phyloP scores from a whole-genome alignment of 441 rosid species.

The Erysimum cheiri region DNA sequence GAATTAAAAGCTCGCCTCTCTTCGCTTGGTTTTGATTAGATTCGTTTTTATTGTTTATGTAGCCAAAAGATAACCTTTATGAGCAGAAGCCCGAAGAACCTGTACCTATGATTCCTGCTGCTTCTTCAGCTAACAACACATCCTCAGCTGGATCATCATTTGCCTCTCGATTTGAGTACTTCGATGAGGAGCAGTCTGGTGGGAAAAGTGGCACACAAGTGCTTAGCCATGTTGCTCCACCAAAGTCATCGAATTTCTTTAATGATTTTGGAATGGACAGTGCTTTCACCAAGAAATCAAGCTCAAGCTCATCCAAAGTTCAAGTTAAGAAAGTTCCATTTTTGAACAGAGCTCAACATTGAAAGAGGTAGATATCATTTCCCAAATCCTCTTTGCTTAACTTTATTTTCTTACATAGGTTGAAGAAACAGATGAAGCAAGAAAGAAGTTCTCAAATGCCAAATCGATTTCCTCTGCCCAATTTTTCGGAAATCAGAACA shows the following conservation, averaged over 20 bases:
- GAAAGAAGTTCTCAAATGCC: constrained; percentile 92
- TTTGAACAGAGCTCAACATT: not conserved
- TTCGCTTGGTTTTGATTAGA: not conserved
- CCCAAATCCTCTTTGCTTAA: not conserved
- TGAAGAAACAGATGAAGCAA: constrained; percentile 91
- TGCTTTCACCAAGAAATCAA: constrained; percentile 70
- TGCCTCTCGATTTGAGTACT: constrained; percentile 88
- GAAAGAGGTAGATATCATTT: not conserved
- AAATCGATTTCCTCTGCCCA: constrained; percentile 94
- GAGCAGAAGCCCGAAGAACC: constrained; percentile 98
- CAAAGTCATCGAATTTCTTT: constrained; percentile 83
- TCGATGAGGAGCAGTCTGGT: constrained; percentile 63
- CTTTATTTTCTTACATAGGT: constrained; percentile 51
- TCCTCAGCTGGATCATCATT: constrained; percentile 58
- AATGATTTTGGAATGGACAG: constrained; percentile 91
- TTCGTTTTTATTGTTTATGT: constrained; percentile 34
- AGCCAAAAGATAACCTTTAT: constrained; percentile 85
- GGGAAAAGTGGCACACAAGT: constrained; percentile 67
- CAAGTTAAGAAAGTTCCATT: constrained; percentile 52
- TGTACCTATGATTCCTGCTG: constrained; percentile 52
- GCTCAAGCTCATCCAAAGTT: constrained; percentile 66
- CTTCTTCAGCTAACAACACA: constrained; percentile 51
- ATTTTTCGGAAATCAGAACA: constrained; percentile 73
- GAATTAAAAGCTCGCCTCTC: not conserved
- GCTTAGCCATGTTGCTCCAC: constrained; percentile 92